A percentile compares a stretch with the other conserved stretches of the same genome.
Conservation (phyloP, 23 red algal genomes). For the Gracilaria vermiculophylla region DNA sequence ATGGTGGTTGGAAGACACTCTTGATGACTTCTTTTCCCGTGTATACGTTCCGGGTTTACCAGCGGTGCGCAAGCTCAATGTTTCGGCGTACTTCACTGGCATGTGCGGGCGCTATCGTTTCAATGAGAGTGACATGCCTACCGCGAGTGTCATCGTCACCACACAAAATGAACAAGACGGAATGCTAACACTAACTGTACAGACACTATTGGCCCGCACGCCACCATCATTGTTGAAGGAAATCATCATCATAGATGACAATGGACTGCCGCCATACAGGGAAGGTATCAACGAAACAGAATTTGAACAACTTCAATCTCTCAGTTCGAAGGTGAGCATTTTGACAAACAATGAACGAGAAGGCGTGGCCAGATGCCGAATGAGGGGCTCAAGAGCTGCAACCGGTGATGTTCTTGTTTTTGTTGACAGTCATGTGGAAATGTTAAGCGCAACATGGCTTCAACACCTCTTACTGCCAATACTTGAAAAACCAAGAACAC, state of each 20-base stretch:
- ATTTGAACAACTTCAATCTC: slow-evolving; percentile 6
- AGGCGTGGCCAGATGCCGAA: slow-evolving; percentile 52
- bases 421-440: slow-evolving; percentile 66
- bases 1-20: slow-evolving; percentile 54
- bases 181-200: slow-evolving; percentile 56
- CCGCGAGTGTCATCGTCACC: slow-evolving; percentile 48
- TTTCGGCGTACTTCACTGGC: slow-evolving; percentile 51
- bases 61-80: slow-evolving; percentile 37
- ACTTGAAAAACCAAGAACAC: slow-evolving; percentile 39
- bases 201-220: slow-evolving; percentile 44
- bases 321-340: slow-evolving; percentile 36
- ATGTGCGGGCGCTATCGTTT: slow-evolving; percentile 74
- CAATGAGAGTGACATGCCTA: slow-evolving; percentile 42
- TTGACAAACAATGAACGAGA: slow-evolving; percentile 34
- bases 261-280: slow-evolving; percentile 11
- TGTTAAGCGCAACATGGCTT: slow-evolving; percentile 64
- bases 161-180: slow-evolving; percentile 60
- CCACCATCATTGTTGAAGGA: slow-evolving; percentile 46
- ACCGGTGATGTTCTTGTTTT: slow-evolving; percentile 65
- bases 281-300: slow-evolving; percentile 50
- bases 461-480: slow-evolving; percentile 63
- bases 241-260: slow-evolving; percentile 71
- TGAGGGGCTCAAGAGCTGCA: slow-evolving; percentile 42
- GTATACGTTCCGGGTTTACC: slow-evolving; percentile 21
- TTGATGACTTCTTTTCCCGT: slow-evolving; percentile 53